Percentiles rank a stretch among this genome's conserved stretches.
Conservation (phyloP, 768 basidiomycete genomes). For the Pholiota molesta region DNA sequence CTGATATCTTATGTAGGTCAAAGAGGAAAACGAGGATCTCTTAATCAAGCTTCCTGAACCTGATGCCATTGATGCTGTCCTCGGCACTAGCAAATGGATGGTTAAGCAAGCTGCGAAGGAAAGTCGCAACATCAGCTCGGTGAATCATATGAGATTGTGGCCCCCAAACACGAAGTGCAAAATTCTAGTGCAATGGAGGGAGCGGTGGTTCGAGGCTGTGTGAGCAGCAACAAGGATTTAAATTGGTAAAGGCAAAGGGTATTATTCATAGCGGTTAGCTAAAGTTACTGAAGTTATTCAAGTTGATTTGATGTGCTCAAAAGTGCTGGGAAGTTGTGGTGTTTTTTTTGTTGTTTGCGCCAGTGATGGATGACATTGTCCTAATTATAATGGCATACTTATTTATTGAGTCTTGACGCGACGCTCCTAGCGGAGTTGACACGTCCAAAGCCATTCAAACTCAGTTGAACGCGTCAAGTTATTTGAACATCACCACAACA, state of each 20-base stretch:
- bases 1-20: slow-evolving; percentile 24
- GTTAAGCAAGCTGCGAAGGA: slow-evolving; percentile 54
- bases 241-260: slow-evolving; percentile 2
- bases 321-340: too few species aligned
- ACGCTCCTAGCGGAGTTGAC: slow-evolving; percentile 22
- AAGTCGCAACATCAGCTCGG: slow-evolving; percentile 30
- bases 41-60: slow-evolving; percentile 59
- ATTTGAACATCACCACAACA: not conserved
- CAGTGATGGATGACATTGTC: too few species aligned
- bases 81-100: slow-evolving; percentile 70
- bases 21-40: slow-evolving; percentile 39
- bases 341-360: too few species aligned
- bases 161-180: not conserved
- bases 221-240: slow-evolving; percentile 1
- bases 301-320: too few species aligned
- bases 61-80: slow-evolving; percentile 56
- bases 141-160: slow-evolving; percentile 35
- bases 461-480: slow-evolving; percentile 24
- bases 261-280: too few species aligned
- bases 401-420: not conserved
- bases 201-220: not conserved
- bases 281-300: too few species aligned
- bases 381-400: too few species aligned
- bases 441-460: slow-evolving; percentile 26
- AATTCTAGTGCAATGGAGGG: not conserved